Percentiles rank a stretch among this genome's conserved stretches.
Evolutionary conservation across 2,329 filamentous ascomycete genomes (phyloP).

Genomic region (Talaromyces funiculosus): DNA sequence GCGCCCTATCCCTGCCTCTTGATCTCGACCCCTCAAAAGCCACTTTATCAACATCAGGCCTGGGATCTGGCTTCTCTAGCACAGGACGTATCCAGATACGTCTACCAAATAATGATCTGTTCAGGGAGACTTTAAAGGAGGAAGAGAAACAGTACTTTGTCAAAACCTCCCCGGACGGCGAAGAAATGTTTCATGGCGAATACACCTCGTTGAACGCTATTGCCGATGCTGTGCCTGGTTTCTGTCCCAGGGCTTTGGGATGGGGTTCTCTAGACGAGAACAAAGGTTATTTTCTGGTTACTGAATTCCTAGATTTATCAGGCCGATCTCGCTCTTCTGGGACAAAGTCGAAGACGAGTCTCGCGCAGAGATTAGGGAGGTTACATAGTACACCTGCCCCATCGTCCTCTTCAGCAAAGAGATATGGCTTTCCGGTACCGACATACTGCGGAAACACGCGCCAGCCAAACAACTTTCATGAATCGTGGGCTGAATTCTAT

Average conservation of each 20-base stretch:
- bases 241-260: slow-evolving; percentile 71
- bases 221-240: slow-evolving; percentile 60
- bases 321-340: slow-evolving; percentile 40
- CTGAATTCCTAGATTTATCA: slow-evolving; percentile 71
- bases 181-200: slow-evolving; percentile 57
- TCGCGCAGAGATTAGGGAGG: slow-evolving; percentile 71
- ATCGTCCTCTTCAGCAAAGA: slow-evolving; percentile 22
- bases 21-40: slow-evolving; percentile 26
- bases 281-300: slow-evolving; percentile 53
- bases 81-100: slow-evolving; percentile 36
- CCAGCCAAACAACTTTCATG: slow-evolving; percentile 69
- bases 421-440: slow-evolving; percentile 76
- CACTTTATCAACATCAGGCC: slow-evolving; percentile 31
- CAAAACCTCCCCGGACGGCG: slow-evolving; percentile 32
- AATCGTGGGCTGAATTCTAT: slow-evolving; percentile 81
- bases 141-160: slow-evolving; percentile 35
- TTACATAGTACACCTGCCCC: slow-evolving; percentile 68
- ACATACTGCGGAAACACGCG: slow-evolving; percentile 83
- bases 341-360: slow-evolving; percentile 36
- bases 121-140: slow-evolving; percentile 17
- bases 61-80: slow-evolving; percentile 41
- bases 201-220: slow-evolving; percentile 80
- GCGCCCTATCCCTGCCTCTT: slow-evolving; percentile 32
- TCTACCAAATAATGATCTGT: slow-evolving; percentile 16
- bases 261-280: slow-evolving; percentile 55